A percentile compares a stretch with the other conserved stretches of the same genome.
Evolutionary conservation across 352 stramenopile genomes (phyloP).

Genomic region (Pythium rishiriense): DNA sequence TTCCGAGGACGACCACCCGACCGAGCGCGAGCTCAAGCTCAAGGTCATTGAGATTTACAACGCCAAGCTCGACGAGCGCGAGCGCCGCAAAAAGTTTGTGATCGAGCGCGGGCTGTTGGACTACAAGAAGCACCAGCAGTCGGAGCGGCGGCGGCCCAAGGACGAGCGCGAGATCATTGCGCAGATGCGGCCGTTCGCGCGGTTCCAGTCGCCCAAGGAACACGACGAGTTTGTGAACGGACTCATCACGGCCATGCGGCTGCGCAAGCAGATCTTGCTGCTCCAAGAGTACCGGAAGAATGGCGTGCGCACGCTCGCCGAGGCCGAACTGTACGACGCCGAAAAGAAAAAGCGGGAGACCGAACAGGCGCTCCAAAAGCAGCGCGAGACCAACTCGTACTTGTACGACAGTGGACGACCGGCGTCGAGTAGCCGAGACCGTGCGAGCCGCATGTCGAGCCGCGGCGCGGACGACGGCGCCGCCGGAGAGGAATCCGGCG

Average conservation of each 20-base stretch:
- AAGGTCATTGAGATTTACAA: slow-evolving; percentile 98
- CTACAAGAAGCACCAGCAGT: slow-evolving; percentile 93
- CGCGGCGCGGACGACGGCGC: slow-evolving; percentile 45
- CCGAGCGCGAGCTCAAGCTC: slow-evolving; percentile 93
- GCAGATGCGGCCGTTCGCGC: slow-evolving; percentile 94
- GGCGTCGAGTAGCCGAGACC: slow-evolving; percentile 53
- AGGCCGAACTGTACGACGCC: slow-evolving; percentile 94
- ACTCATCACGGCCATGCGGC: slow-evolving; percentile 86
- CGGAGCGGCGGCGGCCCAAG: slow-evolving; percentile 88
- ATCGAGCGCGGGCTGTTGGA: slow-evolving; percentile 90
- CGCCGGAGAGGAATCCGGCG: slow-evolving; percentile 27
- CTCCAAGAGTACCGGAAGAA: slow-evolving; percentile 96
- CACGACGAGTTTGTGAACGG: slow-evolving; percentile 93
- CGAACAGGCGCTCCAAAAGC: slow-evolving; percentile 88
- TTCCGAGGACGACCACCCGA: slow-evolving; percentile 88
- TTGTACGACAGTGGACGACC: slow-evolving; percentile 78
- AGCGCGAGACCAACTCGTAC: slow-evolving; percentile 85
- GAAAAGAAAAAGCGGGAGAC: slow-evolving; percentile 93
- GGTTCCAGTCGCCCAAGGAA: slow-evolving; percentile 93
- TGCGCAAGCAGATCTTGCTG: slow-evolving; percentile 96
- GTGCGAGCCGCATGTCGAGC: slow-evolving; percentile 68
- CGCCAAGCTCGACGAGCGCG: slow-evolving; percentile 92
- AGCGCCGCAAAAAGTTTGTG: slow-evolving; percentile 92
- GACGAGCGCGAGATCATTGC: slow-evolving; percentile 95
- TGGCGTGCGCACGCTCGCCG: slow-evolving; percentile 92